Evolutionary conservation across 2,329 filamentous ascomycete species (phyloP).

Genomic region (Emmonsia crescens): DNA sequence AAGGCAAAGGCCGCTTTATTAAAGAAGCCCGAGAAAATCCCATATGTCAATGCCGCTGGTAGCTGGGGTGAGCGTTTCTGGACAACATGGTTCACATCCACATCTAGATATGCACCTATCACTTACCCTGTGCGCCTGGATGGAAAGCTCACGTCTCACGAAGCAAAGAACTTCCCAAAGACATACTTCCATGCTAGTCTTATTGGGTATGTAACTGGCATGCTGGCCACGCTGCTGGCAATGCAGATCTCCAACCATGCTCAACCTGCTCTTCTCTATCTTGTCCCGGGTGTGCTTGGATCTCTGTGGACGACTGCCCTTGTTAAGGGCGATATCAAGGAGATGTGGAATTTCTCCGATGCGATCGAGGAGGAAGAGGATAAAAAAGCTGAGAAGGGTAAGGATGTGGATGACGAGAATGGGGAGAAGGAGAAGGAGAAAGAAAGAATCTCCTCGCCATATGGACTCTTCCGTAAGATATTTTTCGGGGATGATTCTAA

Average conservation of each 20-base stretch:
- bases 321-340: conserved; percentile 56
- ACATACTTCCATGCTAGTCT: conserved; percentile 74
- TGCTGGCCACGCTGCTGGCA: conserved; percentile 64
- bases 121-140: conserved; percentile 10
- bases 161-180: conserved; percentile 56
- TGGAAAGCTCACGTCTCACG: conserved; percentile 25
- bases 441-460: background rate
- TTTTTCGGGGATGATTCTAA: background rate
- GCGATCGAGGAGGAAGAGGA: conserved; percentile 36
- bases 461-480: background rate
- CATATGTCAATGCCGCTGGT: conserved; percentile 49
- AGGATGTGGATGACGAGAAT: conserved; percentile 30
- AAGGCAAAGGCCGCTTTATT: background rate
- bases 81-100: conserved; percentile 37
- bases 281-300: conserved; percentile 74
- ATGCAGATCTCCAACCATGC: conserved; percentile 70
- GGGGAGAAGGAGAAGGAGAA: conserved; percentile 28
- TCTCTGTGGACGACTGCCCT: conserved; percentile 65
- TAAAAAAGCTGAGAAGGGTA: conserved; percentile 9
- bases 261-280: conserved; percentile 82
- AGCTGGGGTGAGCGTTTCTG: conserved; percentile 79
- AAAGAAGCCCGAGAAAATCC: conserved; percentile 20
- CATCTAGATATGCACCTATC: conserved; percentile 10
- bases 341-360: conserved; percentile 79
- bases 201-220: conserved; percentile 64